Percentiles rank a stretch among this genome's conserved stretches.
phyloP scores from a whole-genome alignment of 1,284 basidiomycete genomes.

The Lentinula novae-zelandiae region DNA sequence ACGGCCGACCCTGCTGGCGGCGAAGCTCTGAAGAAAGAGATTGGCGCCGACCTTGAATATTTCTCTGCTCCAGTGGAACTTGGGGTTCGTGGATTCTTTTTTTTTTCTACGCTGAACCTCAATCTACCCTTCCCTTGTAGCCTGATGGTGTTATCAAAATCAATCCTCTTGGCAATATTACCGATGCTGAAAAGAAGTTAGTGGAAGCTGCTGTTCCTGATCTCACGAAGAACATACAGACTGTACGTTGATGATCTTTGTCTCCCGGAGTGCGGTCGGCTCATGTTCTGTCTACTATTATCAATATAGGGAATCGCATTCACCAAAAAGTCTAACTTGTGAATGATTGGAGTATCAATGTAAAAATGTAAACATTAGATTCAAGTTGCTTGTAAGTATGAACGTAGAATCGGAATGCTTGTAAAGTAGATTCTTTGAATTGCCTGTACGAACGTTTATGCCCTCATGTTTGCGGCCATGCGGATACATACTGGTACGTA shows the following conservation, averaged over 20 bases:
- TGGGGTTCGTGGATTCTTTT: conserved; percentile 50
- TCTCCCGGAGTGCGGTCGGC: not conserved
- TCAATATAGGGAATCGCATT: conserved; percentile 12
- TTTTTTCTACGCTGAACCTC: conserved; percentile 11
- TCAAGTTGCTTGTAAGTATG: not conserved
- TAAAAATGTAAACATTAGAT: not conserved
- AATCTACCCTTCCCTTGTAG: conserved; percentile 31
- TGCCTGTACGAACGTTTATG: not conserved
- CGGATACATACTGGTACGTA: no score
- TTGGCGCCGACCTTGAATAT: conserved; percentile 69
- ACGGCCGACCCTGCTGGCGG: conserved; percentile 73
- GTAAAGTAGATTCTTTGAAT: not conserved
- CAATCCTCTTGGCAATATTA: conserved; percentile 69
- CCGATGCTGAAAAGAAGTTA: conserved; percentile 70
- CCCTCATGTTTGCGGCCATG: no score
- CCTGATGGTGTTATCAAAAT: conserved; percentile 82
- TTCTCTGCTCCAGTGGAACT: conserved; percentile 86
- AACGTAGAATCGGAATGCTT: not conserved
- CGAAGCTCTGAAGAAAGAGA: conserved; percentile 56
- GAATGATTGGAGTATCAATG: not conserved
- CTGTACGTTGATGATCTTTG: conserved; percentile 26
- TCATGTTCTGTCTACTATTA: not conserved
- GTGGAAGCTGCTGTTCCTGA: conserved; percentile 81
- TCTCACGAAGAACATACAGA: conserved; percentile 72
- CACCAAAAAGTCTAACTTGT: conserved; percentile 9